Base-by-base conservation (phyloP, 73 alveolate species). In the Paramecium pentaurelia region DNA sequence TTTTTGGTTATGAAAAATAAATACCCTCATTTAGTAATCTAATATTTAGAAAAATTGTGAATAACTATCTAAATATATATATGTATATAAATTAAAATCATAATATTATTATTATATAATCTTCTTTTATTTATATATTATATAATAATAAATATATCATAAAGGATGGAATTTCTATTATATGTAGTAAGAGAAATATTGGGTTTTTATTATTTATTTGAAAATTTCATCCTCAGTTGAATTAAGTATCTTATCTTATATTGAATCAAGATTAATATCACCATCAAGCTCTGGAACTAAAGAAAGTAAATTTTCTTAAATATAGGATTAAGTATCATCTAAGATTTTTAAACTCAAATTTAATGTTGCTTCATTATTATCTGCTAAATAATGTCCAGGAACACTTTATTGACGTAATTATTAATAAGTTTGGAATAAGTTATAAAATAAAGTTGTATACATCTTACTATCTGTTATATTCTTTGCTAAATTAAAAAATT, bases 351-450 rank as follows among this genome's bases (percentile, higher is more conserved):
- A 40, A 37, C 87, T 40, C 18, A 73, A 73, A 73, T 73, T 37
- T 12, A 73, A 10, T 30, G 87, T 73, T 12, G 58, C 16, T 73
- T 34, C 60, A 73, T 73, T 73, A 18, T 73, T 73, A 30, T 73
- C 87, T 36, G 87, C 87, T 18, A 73, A 73, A 37, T 30, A 73
- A 36, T 73, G 77, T 25, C 91, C 91, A 6, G 91, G 91, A 80
- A 49, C 75, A 80, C 32, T 47, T 28, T 45, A 64, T 42, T 20
- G 18, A 8, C 47, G 12, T 25, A 80, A 11, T 25, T 20, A 80
- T 45, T 40, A 42, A 27, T 45, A 80, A 45, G 30, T 45, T 49
- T 80, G 47, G 30, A 80, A 80, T 40, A 80, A 28, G 4, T 80
- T 12, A 80, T 80, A 45, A 27, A 80, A 49, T 11, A 80, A 36